Conservation (phyloP, 2,329 filamentous ascomycete genomes). For the Cytospora piceae region DNA sequence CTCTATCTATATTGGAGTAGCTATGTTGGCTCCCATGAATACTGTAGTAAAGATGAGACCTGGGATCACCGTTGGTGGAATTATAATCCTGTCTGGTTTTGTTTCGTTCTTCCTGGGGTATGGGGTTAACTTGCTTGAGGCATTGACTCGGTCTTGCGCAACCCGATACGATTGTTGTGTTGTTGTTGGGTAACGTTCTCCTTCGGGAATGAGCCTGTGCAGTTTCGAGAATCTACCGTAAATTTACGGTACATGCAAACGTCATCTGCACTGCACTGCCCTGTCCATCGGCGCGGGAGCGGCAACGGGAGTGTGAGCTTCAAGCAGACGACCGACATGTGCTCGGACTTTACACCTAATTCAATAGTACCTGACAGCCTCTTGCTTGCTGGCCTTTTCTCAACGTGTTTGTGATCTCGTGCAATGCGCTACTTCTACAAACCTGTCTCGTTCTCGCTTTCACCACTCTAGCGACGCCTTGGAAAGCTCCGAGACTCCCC, state of each 20-base stretch:
- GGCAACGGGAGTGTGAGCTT: background rate
- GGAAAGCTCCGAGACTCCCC: slow-evolving; percentile 23
- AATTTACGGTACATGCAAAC: background rate
- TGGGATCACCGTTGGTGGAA: background rate
- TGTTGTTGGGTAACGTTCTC: background rate
- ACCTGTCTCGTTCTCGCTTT: slow-evolving; percentile 10
- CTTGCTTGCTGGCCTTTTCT: slow-evolving; percentile 2
- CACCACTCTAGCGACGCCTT: slow-evolving; percentile 14
- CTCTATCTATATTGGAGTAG: background rate
- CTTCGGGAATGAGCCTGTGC: background rate
- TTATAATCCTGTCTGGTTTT: background rate
- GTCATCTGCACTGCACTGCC: slow-evolving; percentile 1
- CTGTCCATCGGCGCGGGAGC: slow-evolving; percentile 1
- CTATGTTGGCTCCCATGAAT: background rate
- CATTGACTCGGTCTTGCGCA: background rate
- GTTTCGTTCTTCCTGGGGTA: background rate
- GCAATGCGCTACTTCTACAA: slow-evolving; percentile 8
- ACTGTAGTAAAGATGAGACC: background rate
- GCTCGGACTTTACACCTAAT: background rate
- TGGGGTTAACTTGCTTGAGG: too few relatives aligned
- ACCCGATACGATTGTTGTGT: too few relatives aligned
- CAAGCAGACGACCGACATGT: background rate
- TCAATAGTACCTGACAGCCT: slow-evolving; percentile 10
- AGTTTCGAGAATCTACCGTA: background rate
- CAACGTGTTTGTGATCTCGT: slow-evolving; percentile 13